Percentiles rank a stretch among this genome's conserved stretches.
These are phyloP conservation scores for Tilletia horrida DNA, from an alignment of 1,284 basidiomycete genomes.

Conservation along the genomic window DNA sequence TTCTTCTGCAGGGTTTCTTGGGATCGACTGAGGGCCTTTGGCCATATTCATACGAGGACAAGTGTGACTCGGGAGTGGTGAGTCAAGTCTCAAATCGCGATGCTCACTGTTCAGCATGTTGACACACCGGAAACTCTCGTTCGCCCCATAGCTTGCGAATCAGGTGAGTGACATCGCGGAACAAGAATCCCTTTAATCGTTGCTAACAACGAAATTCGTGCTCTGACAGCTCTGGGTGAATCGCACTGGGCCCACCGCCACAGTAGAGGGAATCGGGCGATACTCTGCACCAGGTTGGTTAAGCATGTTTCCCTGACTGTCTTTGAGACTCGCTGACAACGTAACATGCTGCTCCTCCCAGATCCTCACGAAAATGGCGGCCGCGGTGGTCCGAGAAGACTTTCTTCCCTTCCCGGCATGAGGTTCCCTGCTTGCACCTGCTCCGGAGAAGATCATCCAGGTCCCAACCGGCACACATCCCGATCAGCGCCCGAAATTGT, in stretches of 20 bases:
- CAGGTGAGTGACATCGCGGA: background rate
- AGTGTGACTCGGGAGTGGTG: slow-evolving; percentile 41
- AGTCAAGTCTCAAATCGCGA: background rate
- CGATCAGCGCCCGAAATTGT: slow-evolving; percentile 51
- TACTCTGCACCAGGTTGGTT: slow-evolving; percentile 12
- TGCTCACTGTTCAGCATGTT: background rate
- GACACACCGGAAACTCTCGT: background rate
- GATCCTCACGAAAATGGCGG: slow-evolving; percentile 10
- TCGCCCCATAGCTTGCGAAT: background rate
- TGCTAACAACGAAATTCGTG: too few relatives aligned
- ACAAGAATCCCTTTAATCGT: background rate
- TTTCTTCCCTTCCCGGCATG: slow-evolving; percentile 43
- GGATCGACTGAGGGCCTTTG: slow-evolving; percentile 51
- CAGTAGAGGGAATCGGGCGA: background rate
- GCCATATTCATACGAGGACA: slow-evolving; percentile 55
- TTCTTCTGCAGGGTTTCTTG: slow-evolving; percentile 36
- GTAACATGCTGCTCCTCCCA: too few relatives aligned
- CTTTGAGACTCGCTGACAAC: too few relatives aligned
- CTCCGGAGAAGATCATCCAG: slow-evolving; percentile 42
- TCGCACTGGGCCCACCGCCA: background rate
- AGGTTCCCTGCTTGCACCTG: slow-evolving; percentile 48
- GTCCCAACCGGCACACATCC: slow-evolving; percentile 49
- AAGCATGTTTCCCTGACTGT: too few relatives aligned
- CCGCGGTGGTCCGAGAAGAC: slow-evolving; percentile 4
- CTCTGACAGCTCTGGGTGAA: slow-evolving; percentile 2